A percentile compares a stretch with the other conserved stretches of the same genome.
Evolutionary conservation across 805 yeast genomes (phyloP).

Genomic region (Cyberlindnera suaveolens): DNA sequence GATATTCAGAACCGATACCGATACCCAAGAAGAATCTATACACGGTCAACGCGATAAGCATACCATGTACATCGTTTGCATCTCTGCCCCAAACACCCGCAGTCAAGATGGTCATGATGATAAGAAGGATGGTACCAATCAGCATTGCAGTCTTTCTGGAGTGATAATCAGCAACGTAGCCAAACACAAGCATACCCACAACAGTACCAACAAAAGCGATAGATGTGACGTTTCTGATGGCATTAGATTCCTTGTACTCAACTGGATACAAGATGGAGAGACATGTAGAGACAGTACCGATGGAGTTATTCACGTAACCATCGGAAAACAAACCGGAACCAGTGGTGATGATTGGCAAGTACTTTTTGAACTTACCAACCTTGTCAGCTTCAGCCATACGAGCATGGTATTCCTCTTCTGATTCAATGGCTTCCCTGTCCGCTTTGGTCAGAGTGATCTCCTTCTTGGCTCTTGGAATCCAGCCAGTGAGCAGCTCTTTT

Average conservation of each 20-base stretch:
- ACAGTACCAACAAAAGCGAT: conserved; percentile 92
- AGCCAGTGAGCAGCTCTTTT: conserved; percentile 32
- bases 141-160: conserved; percentile 85
- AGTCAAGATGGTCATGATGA: conserved; percentile 70
- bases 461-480: conserved; percentile 34
- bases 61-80: conserved; percentile 47
- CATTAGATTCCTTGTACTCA: conserved; percentile 55
- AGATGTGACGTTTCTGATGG: conserved; percentile 74
- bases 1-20: conserved; percentile 93
- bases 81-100: conserved; percentile 79
- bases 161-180: conserved; percentile 70
- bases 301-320: conserved; percentile 86
- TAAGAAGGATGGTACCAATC: conserved; percentile 65
- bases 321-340: conserved; percentile 94
- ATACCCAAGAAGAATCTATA: conserved; percentile 85
- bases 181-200: conserved; percentile 77
- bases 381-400: conserved; percentile 13
- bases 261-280: conserved; percentile 58
- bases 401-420: conserved; percentile 20
- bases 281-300: conserved; percentile 71
- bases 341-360: conserved; percentile 71
- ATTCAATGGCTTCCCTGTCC: conserved; percentile 19
- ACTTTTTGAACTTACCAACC: conserved; percentile 26
- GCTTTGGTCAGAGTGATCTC: conserved; percentile 37
- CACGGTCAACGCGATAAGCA: conserved; percentile 77